These are phyloP conservation scores for Nicotiana tomentosiformis DNA, from an alignment of 257 asterid genomes.

Conservation along the genomic window DNA sequence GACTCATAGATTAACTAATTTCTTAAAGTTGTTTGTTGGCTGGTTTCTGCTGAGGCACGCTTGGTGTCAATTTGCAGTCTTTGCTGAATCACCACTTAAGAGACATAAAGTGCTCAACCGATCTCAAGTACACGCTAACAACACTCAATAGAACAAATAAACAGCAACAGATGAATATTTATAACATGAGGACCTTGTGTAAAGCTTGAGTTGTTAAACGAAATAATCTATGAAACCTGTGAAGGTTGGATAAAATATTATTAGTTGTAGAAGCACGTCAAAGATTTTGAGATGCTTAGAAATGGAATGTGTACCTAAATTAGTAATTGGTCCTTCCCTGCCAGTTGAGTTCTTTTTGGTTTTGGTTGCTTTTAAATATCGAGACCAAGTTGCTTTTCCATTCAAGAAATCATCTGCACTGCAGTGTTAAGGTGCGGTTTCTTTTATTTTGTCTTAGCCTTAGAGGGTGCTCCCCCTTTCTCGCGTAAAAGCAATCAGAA, in stretches of 20 bases:
- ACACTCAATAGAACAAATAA: not conserved
- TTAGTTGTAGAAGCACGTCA: not conserved
- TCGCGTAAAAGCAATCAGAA: no score
- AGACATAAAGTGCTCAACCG: not conserved
- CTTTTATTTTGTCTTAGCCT: not conserved
- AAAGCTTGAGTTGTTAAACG: not conserved
- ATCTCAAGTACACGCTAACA: not conserved
- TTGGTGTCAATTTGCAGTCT: not conserved
- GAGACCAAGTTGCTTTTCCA: not conserved
- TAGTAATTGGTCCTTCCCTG: not conserved
- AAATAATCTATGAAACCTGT: not conserved
- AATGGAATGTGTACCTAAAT: not conserved
- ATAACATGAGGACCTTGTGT: not conserved
- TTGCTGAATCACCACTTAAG: not conserved
- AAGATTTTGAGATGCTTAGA: not conserved
- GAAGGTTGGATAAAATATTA: not conserved
- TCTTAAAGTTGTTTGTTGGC: not conserved
- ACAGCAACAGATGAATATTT: not conserved
- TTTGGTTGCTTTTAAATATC: not conserved
- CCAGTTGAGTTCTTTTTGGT: not conserved
- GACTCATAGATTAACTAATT: not conserved
- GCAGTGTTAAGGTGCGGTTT: not conserved
- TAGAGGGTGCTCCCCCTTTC: no score
- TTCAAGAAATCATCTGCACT: not conserved
- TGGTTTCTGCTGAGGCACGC: not conserved